Percentiles rank a stretch among this genome's conserved stretches.
Conservation (phyloP, 148 eudicot genomes). For the Fagopyrum homotropicum region DNA sequence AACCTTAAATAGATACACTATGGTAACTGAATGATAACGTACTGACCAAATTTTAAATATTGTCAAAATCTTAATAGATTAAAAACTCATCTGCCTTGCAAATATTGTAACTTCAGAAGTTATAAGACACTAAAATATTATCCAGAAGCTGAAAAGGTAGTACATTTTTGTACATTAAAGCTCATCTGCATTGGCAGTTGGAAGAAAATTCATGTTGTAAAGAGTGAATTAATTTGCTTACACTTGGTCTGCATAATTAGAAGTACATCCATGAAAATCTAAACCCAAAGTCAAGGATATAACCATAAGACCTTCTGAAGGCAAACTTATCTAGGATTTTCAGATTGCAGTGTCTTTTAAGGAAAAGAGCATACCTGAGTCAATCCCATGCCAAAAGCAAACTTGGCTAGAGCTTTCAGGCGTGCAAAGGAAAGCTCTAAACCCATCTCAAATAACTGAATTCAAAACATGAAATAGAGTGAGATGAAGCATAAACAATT, state of each 20-base stretch:
- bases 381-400: slow-evolving; percentile 91
- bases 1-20: too few relatives aligned
- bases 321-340: neutral
- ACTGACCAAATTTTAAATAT: too few relatives aligned
- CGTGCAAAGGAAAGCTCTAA: slow-evolving; percentile 95
- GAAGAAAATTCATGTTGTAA: too few relatives aligned
- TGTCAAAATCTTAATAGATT: too few relatives aligned
- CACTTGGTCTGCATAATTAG: neutral
- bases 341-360: neutral
- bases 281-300: neutral
- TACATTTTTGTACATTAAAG: neutral
- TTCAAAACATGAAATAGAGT: slow-evolving; percentile 1
- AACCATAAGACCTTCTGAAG: neutral
- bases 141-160: neutral
- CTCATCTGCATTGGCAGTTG: too few relatives aligned
- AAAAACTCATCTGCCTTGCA: too few relatives aligned
- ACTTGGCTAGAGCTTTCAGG: slow-evolving; percentile 90
- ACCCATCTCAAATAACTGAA: slow-evolving; percentile 99
- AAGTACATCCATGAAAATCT: neutral
- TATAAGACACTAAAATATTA: too few relatives aligned
- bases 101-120: too few relatives aligned
- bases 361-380: slow-evolving; percentile 54
- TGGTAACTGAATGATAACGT: too few relatives aligned
- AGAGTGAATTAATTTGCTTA: too few relatives aligned
- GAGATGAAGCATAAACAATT: neutral